These are phyloP conservation scores for Lachnellula hyalina DNA, from an alignment of 2,329 filamentous ascomycete species.

Conservation along the genomic window DNA sequence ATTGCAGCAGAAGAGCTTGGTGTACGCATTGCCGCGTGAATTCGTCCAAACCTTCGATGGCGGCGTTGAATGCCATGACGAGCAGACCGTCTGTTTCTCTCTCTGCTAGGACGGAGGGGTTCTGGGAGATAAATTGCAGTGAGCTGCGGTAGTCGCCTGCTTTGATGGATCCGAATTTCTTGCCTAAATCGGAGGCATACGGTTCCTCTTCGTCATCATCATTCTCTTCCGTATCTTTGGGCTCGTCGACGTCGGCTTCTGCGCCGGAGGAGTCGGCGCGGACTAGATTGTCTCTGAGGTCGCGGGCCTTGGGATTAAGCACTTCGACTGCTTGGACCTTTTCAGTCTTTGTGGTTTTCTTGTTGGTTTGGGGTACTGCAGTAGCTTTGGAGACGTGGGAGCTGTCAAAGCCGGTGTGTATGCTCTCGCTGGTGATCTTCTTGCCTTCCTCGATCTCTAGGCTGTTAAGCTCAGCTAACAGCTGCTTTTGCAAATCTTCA, in stretches of 20 bases:
- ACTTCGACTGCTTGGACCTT: slow-evolving; percentile 60
- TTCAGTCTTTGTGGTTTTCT: slow-evolving; percentile 37
- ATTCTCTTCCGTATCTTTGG: slow-evolving; percentile 40
- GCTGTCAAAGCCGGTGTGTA: slow-evolving; percentile 86
- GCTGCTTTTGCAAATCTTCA: slow-evolving; percentile 67
- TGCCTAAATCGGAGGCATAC: slow-evolving; percentile 71
- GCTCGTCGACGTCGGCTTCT: slow-evolving; percentile 58
- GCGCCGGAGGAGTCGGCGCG: slow-evolving; percentile 42
- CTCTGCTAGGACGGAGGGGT: slow-evolving; percentile 76
- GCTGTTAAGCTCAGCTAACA: slow-evolving; percentile 68
- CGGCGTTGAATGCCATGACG: slow-evolving; percentile 84
- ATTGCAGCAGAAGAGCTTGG: slow-evolving; percentile 86
- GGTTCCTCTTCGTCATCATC: slow-evolving; percentile 67
- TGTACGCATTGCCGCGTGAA: slow-evolving; percentile 83
- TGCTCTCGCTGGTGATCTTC: slow-evolving; percentile 91
- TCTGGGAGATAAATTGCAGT: slow-evolving; percentile 69
- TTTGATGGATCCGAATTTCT: slow-evolving; percentile 74
- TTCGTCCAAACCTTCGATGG: slow-evolving; percentile 71
- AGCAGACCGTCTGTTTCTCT: slow-evolving; percentile 86
- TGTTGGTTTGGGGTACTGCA: slow-evolving; percentile 19
- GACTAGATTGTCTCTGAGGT: slow-evolving; percentile 35
- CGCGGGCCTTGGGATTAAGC: slow-evolving; percentile 58
- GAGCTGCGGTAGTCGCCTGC: slow-evolving; percentile 67
- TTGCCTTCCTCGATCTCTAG: slow-evolving; percentile 77
- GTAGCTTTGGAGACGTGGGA: slow-evolving; percentile 68